A percentile compares a stretch with the other conserved stretches of the same genome.
phyloP scores from a whole-genome alignment of 257 asterid genomes.

The Primulina tabacum region DNA sequence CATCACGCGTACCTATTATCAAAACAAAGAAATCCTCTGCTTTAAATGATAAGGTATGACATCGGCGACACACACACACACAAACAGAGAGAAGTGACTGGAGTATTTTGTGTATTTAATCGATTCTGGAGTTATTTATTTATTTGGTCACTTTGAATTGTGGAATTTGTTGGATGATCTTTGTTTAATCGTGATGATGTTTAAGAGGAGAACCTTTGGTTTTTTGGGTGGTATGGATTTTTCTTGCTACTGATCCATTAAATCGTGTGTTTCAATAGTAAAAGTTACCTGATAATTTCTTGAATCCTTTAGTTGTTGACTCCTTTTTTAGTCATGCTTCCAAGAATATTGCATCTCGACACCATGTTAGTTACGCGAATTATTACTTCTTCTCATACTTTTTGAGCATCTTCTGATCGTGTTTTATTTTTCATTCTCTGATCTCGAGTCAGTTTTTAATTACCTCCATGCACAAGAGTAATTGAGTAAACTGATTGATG shows the following conservation, averaged over 20 bases:
- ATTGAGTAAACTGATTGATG: conserved; percentile 30
- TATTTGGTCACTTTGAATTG: conserved; percentile 18
- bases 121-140: conserved; percentile 1
- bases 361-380: conserved; percentile 3
- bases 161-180: conserved; percentile 5
- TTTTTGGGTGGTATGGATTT: not conserved
- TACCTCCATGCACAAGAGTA: conserved; percentile 28
- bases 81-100: not conserved
- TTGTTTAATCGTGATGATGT: conserved; percentile 7
- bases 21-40: conserved; percentile 17
- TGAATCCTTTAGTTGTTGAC: not conserved
- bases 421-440: conserved; percentile 23
- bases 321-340: conserved; percentile 19
- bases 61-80: not conserved
- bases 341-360: not conserved
- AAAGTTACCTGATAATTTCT: conserved; percentile 12
- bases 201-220: not conserved
- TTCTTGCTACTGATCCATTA: conserved; percentile 28
- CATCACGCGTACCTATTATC: conserved; percentile 22
- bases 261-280: conserved; percentile 19
- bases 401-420: conserved; percentile 11
- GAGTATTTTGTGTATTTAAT: not conserved
- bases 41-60: conserved; percentile 23
- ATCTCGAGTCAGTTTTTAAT: conserved; percentile 33
- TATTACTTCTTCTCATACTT: not conserved